phyloP scores from a whole-genome alignment of 768 basidiomycete genomes.

The Serendipita sp. region DNA sequence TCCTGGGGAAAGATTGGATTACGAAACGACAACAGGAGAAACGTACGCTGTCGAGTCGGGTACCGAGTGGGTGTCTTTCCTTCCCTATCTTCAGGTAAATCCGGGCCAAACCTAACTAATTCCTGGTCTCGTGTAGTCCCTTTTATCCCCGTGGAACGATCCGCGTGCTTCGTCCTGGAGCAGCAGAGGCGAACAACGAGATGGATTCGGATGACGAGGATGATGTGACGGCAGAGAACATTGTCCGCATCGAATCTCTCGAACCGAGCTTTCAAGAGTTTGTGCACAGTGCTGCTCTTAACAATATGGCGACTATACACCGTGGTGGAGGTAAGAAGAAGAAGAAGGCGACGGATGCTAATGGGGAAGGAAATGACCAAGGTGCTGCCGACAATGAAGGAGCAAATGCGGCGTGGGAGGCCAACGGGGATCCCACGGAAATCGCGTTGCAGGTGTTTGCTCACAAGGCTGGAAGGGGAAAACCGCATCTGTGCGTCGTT shows the following conservation, averaged over 20 bases:
- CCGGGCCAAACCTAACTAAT: too few relatives aligned
- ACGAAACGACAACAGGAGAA: background rate
- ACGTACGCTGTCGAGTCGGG: background rate
- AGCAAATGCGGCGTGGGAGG: conserved; percentile 24
- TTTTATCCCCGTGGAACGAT: background rate
- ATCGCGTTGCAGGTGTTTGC: conserved; percentile 41
- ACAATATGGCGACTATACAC: conserved; percentile 8
- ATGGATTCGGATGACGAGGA: background rate
- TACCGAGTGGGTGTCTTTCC: background rate
- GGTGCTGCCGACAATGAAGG: too few relatives aligned
- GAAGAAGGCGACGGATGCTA: too few relatives aligned
- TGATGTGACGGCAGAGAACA: background rate
- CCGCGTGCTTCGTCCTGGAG: background rate
- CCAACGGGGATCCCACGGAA: conserved; percentile 41
- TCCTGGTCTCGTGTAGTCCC: too few relatives aligned
- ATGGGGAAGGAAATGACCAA: conserved; percentile 30
- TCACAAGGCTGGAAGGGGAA: conserved; percentile 31
- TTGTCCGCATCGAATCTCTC: conserved; percentile 6
- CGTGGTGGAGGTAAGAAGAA: conserved; percentile 24
- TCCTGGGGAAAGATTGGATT: background rate
- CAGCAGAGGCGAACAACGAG: background rate
- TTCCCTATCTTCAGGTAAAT: background rate
- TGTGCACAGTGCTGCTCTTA: background rate
- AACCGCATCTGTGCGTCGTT: background rate
- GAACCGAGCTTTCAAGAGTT: background rate